Evolutionary conservation across 495 filamentous ascomycete genomes (phyloP), one percentile per base, ranked within the genome.

Genomic region (Annulohypoxylon nitens): DNA sequence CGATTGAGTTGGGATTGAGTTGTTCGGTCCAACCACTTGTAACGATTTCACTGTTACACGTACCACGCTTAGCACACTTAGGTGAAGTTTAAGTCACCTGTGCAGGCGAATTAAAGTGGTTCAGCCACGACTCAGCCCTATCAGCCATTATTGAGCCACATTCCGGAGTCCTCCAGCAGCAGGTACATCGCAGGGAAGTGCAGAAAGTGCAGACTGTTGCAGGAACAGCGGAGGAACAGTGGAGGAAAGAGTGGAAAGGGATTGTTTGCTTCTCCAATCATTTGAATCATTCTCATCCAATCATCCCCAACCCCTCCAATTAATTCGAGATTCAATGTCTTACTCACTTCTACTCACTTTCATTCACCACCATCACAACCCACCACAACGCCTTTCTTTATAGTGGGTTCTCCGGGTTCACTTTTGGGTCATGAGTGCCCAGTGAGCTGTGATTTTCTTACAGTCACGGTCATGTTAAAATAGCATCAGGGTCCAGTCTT

Each of bases 51-150:
- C 14, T 11, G 54, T 51, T 67, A 67, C 43, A 60, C 64, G 54
- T 65, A 60, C 23, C 14, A 36, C 8, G 11, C 33, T 7, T 30
- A 33, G 30, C 14, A 36, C 8, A 4, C 33, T 7, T 30, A 33
- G 30, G 33, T 39, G 34, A 18, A 58, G 5, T n/a, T 33, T n/a
- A 25, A 43, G 57, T 23, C n/a, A 54, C 53, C 26, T 34, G 53
- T 9, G 25, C 33, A 36, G 53, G 53, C 23, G 50, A 39, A 43
- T 26, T n/a, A 43, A 60, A 41, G 36, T 60, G 57, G 37, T 55
- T 54, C 50, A 75, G 72, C 72, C 72, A 70, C 67, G 59, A 70
- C 67, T 60, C 57, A 60, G 55, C 55, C 55, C 33, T 59, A 18
- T 59, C 55, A 59, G 57, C 57, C 57, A 41, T 60, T 7, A 66